phyloP scores from a whole-genome alignment of 2,329 filamentous ascomycete species.

The Eutypa lata region DNA sequence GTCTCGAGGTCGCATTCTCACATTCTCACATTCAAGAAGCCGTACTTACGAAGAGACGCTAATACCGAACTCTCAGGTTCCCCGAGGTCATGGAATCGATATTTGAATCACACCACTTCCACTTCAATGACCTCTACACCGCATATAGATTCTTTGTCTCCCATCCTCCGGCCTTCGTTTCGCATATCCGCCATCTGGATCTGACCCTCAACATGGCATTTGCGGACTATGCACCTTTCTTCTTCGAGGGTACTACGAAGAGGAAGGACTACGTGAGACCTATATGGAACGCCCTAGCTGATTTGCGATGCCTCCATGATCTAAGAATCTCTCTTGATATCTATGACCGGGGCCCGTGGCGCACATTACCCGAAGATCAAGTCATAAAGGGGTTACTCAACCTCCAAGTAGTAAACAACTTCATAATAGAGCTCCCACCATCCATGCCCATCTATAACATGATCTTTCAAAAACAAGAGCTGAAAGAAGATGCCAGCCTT shows the following conservation, averaged over 20 bases:
- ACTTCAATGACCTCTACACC: slow-evolving; percentile 27
- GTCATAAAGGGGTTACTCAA: slow-evolving; percentile 15
- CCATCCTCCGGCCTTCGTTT: slow-evolving; percentile 17
- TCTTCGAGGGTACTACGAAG: slow-evolving; percentile 1
- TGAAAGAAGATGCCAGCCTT: slow-evolving; percentile 8
- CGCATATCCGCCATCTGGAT: slow-evolving; percentile 24
- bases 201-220: slow-evolving; percentile 23
- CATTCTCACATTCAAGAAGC: no score
- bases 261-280: slow-evolving; percentile 11
- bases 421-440: slow-evolving; percentile 26
- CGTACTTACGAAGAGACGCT: not conserved
- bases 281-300: slow-evolving; percentile 10
- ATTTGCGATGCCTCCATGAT: slow-evolving; percentile 21
- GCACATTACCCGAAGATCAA: slow-evolving; percentile 23
- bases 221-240: slow-evolving; percentile 22
- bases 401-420: slow-evolving; percentile 16
- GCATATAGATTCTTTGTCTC: slow-evolving; percentile 26
- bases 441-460: slow-evolving; percentile 20
- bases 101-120: slow-evolving; percentile 26
- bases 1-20: no score
- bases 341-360: slow-evolving; percentile 27
- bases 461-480: slow-evolving; percentile 16
- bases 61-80: slow-evolving; percentile 17
- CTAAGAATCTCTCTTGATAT: slow-evolving; percentile 27
- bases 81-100: slow-evolving; percentile 29